A percentile compares a stretch with the other conserved stretches of the same genome.
Evolutionary conservation across 1,139 yeast genomes (phyloP).

Genomic region (Saccharomyces hybrid): DNA sequence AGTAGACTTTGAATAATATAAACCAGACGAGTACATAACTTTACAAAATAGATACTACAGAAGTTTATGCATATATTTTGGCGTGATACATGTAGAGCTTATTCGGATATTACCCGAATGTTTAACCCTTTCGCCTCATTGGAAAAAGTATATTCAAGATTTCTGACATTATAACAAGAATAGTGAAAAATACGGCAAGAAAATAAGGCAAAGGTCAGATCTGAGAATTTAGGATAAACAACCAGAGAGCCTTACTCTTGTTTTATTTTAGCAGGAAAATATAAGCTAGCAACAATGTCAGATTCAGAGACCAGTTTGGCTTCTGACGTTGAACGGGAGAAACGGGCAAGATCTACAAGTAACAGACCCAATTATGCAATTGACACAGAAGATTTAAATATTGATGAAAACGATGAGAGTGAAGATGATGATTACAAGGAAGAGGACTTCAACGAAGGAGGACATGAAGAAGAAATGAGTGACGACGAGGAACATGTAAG

Average conservation of each 20-base stretch:
- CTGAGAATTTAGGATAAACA: not conserved
- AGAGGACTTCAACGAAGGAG: slow-evolving; percentile 16
- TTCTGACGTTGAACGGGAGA: slow-evolving; percentile 5
- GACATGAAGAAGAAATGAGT: not conserved
- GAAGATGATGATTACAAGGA: slow-evolving; percentile 25
- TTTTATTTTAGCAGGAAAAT: not conserved
- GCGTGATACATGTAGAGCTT: not conserved
- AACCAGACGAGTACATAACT: not conserved
- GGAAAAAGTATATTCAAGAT: not conserved
- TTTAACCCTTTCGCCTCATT: not conserved
- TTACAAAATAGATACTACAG: not conserved
- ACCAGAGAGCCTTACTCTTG: not conserved
- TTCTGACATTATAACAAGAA: not conserved
- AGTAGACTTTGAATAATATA: slow-evolving; percentile 27
- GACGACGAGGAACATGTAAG: not conserved
- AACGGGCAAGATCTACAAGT: slow-evolving; percentile 20
- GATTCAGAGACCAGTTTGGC: slow-evolving; percentile 9
- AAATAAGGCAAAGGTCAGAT: not conserved
- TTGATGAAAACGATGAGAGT: slow-evolving; percentile 21
- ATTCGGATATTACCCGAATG: not conserved
- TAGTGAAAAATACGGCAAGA: not conserved
- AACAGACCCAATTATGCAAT: slow-evolving; percentile 22
- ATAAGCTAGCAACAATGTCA: not conserved
- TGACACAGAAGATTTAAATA: slow-evolving; percentile 27
- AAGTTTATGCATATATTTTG: slow-evolving; percentile 1